Base-by-base conservation (phyloP, 176 grass and related monocot species). In the Elymus sibiricus region DNA sequence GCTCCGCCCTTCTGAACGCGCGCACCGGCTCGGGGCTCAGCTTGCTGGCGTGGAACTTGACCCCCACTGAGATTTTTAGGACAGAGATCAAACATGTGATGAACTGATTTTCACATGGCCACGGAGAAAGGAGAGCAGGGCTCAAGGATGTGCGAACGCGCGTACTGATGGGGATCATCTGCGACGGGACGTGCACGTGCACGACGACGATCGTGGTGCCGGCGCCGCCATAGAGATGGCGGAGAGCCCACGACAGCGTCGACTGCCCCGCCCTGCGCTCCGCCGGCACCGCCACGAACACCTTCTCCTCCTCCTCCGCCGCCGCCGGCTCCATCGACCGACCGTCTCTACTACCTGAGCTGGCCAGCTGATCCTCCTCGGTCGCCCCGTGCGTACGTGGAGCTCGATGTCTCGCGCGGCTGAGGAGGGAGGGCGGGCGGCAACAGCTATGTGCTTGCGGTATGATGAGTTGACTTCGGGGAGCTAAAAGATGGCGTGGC, bases 121-220 rank as follows among this genome's bases (percentile, higher is more conserved):
- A 2, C 43, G 11, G 43, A 8, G 29, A 29, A 29, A 29, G 29
- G 61, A 64, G 62, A 29, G 61, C 12, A 64, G 79, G 44, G 43
- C 21, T 75, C 2, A 35, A 39, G 2, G 29, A 19, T 53, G 16
- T 53, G 17, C 47, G 74, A 72, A 59, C 4, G 27, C 60, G 74
- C 93, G 53, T 95, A 98, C 95, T 93, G 71, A 93, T 85, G 49
- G 93, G 91, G 60, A 98, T 95, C 85, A 83, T 87, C 81, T 95
- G 79, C 19, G 87, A 31, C 3, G 91, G 91, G 26, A 87, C 88
- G 31, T 98, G 91, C 43, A 95, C 89, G 62, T 98, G 95, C 58
- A 84, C 58, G 85, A 98, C 49, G 64, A 98, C 78, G 19, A 98
- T 9, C 66, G 59, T 95, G 28, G 74, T 76, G 63, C 61, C 26